Base-by-base conservation (phyloP, 768 basidiomycete species). In the Calocybe gangraenosa region DNA sequence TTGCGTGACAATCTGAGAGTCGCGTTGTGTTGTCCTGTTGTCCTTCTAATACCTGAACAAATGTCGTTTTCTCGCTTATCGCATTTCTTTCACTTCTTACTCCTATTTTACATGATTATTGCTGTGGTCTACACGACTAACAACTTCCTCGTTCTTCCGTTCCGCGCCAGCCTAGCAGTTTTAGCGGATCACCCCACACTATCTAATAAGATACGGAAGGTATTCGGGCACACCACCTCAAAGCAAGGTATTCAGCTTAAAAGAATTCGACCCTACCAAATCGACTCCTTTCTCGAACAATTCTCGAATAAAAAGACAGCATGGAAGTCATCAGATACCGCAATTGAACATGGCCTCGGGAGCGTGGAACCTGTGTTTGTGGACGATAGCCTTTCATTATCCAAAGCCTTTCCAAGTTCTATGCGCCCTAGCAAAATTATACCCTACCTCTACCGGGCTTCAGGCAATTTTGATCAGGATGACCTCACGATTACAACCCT, bases 401-500 rank as follows among this genome's bases (percentile, higher is more conserved):
- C 83, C 15, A 87, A 87, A 54, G 79, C 81, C 3, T 87, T 89
- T 53, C 66, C 84, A 3, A 71, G 70, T 44, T 79, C 79, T 17
- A 79, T 87, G 76, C 76, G 77, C 30, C 89, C 90, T 0, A 83
- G 76, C 56, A 80, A 81, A 51, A 79, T 91, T 43, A 73, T 88
- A 17, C 91, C 91, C 0, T 93, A 83, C 66, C 91, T 85, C 63
- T 89, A 87, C 60, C 77, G 79, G 41, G 87, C 85, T 2, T 70
- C 72, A 9, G 76, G 74, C 2, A 53, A 57, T 9, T 75, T 83
- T 50, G 71, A 79, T 38, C 54, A 64, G 22, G 75, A 84, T 30
- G 89, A 91, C 50, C 80, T 93, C 41, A 92, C 91, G 2, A 80
- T 93, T 44, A 87, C 91, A 0, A 93, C 91, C 0, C 73, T 92